Conservation (phyloP, 768 basidiomycete genomes). For the Pulveroboletus sp. region DNA sequence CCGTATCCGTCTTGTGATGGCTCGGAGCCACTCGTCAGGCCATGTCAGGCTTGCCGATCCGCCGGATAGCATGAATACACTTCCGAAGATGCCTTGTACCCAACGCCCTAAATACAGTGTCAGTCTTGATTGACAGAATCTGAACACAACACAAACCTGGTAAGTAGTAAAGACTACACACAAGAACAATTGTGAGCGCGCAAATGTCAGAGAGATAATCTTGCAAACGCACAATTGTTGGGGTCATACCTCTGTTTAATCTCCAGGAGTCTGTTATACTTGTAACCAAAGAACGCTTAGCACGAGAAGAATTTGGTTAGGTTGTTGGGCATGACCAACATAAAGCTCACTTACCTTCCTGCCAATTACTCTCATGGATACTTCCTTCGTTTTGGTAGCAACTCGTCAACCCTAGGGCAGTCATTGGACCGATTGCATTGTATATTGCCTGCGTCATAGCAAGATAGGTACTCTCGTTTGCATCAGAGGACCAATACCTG, state of each 20-base stretch:
- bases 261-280: slow-evolving; percentile 8
- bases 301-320: too few relatives aligned
- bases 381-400: slow-evolving; percentile 14
- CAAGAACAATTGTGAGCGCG: not conserved
- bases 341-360: not conserved
- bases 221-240: slow-evolving; percentile 4
- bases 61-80: too few relatives aligned
- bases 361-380: slow-evolving; percentile 6
- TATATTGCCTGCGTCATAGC: not conserved
- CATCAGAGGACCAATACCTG: slow-evolving; percentile 12
- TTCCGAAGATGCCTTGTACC: too few relatives aligned
- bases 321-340: not conserved
- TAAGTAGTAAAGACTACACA: slow-evolving; percentile 3
- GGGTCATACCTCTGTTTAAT: slow-evolving; percentile 18
- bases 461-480: not conserved
- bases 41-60: too few relatives aligned
- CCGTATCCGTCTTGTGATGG: too few relatives aligned
- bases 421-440: slow-evolving; percentile 1
- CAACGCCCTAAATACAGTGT: too few relatives aligned
- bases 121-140: too few relatives aligned
- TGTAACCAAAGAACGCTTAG: slow-evolving; percentile 19
- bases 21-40: too few relatives aligned
- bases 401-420: slow-evolving; percentile 1
- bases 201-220: not conserved
- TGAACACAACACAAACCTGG: not conserved